Base-by-base conservation (phyloP, 306 rosid species). In the Dalbergia cochinchinensis region DNA sequence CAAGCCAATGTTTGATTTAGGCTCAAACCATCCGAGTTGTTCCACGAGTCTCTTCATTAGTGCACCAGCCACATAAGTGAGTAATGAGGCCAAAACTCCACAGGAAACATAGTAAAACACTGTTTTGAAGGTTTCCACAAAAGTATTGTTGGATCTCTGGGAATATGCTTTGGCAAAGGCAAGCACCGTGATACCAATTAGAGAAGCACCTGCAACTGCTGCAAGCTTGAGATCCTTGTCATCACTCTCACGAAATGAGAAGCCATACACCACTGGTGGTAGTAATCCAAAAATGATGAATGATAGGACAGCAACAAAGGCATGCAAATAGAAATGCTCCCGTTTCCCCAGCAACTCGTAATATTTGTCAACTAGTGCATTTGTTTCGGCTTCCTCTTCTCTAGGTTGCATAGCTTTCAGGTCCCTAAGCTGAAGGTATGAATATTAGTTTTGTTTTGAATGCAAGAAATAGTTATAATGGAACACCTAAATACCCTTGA, bases 201-300 rank as follows among this genome's bases (percentile, higher is more conserved):
- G 74, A 77, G 96, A 93, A 65, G 91, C 89, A 48, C 19, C 87
- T 7, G 91, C 96, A 59, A 87, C 91, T 37, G 84, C 97, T 47
- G 87, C 92, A 3, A 91, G 81, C 91, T 91, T 91, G 35, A 89
- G 65, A 80, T 89, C 88, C 67, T 63, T 82, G 76, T 89, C 77
- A 53, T 81, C 65, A 47, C 86, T 93, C 84, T 84, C 78, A 44
- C 65, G 47, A 62, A 91, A 91, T 0, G 97, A 69, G 84, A 93
- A 88, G 68, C 88, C 89, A 45, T 91, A 93, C 7, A 83, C 88
- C 15, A 88, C 11, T 51, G 96, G 96, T 1, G 97, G 88, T 0
- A 91, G 79, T 22, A 86, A 73, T 2, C 97, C 97, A 13, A 88
- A 91, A 11, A 89, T 48, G 10, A 91, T 33, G 82, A 93, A 93